Percentiles rank a stretch among this genome's conserved stretches.
Evolutionary conservation across 1,284 basidiomycete species (phyloP).

Genomic region (Tetrapyrgos nigripes): DNA sequence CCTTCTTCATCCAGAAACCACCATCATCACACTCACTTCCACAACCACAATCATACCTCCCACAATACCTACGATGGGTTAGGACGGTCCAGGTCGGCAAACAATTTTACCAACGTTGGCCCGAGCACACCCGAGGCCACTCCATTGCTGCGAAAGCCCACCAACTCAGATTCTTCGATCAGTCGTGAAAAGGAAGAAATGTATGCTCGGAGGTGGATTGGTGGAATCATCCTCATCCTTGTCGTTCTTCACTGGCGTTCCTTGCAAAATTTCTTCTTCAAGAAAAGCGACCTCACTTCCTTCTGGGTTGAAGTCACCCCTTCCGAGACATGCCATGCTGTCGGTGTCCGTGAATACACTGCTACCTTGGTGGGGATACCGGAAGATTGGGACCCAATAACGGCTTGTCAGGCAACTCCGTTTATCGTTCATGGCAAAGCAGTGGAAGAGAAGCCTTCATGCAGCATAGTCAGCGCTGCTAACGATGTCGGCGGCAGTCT

Average conservation of each 20-base stretch:
- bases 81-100: too few relatives aligned
- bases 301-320: neutral
- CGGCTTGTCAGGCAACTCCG: neutral
- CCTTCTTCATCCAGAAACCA: neutral
- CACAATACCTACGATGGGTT: too few relatives aligned
- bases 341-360: neutral
- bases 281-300: neutral
- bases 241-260: neutral
- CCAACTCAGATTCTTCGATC: too few relatives aligned
- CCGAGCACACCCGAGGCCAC: too few relatives aligned
- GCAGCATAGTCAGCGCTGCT: too few relatives aligned
- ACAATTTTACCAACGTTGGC: too few relatives aligned
- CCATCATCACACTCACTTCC: neutral
- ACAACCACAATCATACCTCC: neutral
- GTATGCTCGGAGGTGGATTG: too few relatives aligned
- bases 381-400: neutral
- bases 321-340: neutral
- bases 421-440: neutral
- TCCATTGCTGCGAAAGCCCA: too few relatives aligned
- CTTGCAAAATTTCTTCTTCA: too few relatives aligned
- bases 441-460: neutral
- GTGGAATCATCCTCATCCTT: too few relatives aligned
- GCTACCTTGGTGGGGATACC: neutral
- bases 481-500: too few relatives aligned
- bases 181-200: too few relatives aligned